These are phyloP conservation scores for Xylaria sp. DNA, from an alignment of 2,329 filamentous ascomycete genomes.

Conservation along the genomic window DNA sequence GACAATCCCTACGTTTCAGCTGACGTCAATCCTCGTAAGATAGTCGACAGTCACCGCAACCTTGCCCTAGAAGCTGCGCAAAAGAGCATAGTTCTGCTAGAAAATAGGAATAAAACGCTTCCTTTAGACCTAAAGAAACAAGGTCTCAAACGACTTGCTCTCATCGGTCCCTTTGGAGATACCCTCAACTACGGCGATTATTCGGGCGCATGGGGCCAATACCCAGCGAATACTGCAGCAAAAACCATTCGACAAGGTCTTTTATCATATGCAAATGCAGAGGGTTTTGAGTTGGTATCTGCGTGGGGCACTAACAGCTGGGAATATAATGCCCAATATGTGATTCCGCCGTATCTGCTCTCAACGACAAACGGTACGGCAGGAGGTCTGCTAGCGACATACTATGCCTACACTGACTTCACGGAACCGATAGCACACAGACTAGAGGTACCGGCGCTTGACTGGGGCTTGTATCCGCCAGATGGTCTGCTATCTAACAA, in stretches of 20 bases:
- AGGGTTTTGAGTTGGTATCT: conserved; percentile 43
- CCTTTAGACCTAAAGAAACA: conserved; percentile 42
- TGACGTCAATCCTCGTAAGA: conserved; percentile 41
- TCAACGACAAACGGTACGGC: conserved; percentile 42
- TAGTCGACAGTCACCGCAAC: conserved; percentile 44
- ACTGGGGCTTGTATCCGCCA: conserved; percentile 53
- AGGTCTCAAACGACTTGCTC: conserved; percentile 44
- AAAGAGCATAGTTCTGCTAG: conserved; percentile 50
- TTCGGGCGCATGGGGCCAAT: conserved; percentile 49
- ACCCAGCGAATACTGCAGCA: conserved; percentile 45
- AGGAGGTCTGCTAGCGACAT: conserved; percentile 48
- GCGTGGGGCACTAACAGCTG: conserved; percentile 52
- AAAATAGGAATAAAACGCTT: conserved; percentile 48
- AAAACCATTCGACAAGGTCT: conserved; percentile 48
- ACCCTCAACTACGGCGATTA: conserved; percentile 52
- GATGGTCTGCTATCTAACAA: conserved; percentile 50
- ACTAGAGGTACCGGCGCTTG: conserved; percentile 47
- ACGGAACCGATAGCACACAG: conserved; percentile 37
- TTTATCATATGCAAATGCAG: conserved; percentile 36
- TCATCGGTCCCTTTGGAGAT: conserved; percentile 50
- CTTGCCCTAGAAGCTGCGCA: conserved; percentile 50
- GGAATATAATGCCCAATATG: conserved; percentile 52
- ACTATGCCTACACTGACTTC: conserved; percentile 49
- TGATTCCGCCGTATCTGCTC: conserved; percentile 50
- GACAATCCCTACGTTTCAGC: conserved; percentile 45